These are phyloP conservation scores for Flueggea neowawraea DNA, from an alignment of 441 rosid genomes.

Conservation along the genomic window DNA sequence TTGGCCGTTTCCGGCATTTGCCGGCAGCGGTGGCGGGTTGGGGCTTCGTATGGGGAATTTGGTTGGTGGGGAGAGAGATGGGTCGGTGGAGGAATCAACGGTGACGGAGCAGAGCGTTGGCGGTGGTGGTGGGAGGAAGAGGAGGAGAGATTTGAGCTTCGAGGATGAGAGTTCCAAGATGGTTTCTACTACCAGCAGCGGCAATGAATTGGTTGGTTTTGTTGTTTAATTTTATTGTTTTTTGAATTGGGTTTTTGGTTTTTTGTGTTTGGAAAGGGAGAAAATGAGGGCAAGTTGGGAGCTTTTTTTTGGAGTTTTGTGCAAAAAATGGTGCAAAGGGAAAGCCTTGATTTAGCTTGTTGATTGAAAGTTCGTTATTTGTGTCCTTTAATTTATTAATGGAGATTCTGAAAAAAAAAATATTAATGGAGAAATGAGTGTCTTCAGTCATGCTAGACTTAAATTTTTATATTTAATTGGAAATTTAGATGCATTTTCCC, in stretches of 20 bases:
- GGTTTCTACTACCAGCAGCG: constrained; percentile 75
- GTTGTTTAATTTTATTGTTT: no score
- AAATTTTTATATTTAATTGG: no score
- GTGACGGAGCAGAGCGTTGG: constrained; percentile 71
- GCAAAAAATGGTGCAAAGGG: no score
- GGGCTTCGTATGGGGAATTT: constrained; percentile 58
- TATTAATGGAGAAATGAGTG: no score
- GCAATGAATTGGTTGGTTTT: constrained; percentile 66
- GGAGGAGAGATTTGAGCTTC: constrained; percentile 66
- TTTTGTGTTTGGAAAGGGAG: background rate
- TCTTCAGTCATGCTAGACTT: no score
- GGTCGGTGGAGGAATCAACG: constrained; percentile 72
- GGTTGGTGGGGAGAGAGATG: constrained; percentile 44
- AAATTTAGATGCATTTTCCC: no score
- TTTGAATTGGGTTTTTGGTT: constrained; percentile 1
- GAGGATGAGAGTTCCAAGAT: constrained; percentile 74
- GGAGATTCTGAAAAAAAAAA: no score
- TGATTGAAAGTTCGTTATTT: no score
- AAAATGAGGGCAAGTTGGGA: background rate
- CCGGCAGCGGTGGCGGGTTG: constrained; percentile 22
- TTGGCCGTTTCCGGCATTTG: constrained; percentile 58
- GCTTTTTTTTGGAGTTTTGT: background rate
- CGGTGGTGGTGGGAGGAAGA: constrained; percentile 42
- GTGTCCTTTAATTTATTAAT: no score
- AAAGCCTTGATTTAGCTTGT: no score